These are phyloP conservation scores for Fonsecaea multimorphosa DNA, from an alignment of 2,329 filamentous ascomycete species.

Conservation along the genomic window DNA sequence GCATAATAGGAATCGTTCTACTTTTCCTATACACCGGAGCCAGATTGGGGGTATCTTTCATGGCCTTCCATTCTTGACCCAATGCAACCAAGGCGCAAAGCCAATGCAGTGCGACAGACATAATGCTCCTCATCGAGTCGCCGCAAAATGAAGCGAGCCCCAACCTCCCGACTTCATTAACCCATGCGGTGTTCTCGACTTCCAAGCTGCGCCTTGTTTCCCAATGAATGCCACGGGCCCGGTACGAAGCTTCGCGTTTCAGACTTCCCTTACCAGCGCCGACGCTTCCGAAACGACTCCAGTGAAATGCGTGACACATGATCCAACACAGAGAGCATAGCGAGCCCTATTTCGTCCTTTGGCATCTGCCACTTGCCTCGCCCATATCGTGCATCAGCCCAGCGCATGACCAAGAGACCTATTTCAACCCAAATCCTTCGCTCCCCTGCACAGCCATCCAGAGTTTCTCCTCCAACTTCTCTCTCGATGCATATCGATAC, in stretches of 20 bases:
- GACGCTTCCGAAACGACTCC: conserved; percentile 1
- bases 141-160: neutral
- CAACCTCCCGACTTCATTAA: neutral
- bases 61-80: neutral
- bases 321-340: neutral
- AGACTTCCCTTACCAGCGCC: neutral
- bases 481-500: conserved; percentile 71
- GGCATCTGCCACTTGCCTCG: neutral
- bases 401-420: conserved; percentile 35
- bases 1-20: neutral
- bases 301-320: conserved; percentile 6
- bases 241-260: neutral
- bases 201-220: neutral
- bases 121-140: neutral
- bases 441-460: conserved; percentile 90
- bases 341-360: neutral
- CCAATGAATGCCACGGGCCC: neutral
- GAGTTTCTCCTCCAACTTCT: conserved; percentile 72
- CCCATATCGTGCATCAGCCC: neutral
- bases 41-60: neutral
- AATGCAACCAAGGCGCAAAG: neutral
- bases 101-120: neutral
- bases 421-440: conserved; percentile 90
- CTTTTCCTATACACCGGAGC: neutral
- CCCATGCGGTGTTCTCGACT: neutral